A percentile compares a stretch with the other conserved stretches of the same genome.
These are phyloP conservation scores for Primulina tabacum DNA, from an alignment of 257 asterid species.

Conservation along the genomic window DNA sequence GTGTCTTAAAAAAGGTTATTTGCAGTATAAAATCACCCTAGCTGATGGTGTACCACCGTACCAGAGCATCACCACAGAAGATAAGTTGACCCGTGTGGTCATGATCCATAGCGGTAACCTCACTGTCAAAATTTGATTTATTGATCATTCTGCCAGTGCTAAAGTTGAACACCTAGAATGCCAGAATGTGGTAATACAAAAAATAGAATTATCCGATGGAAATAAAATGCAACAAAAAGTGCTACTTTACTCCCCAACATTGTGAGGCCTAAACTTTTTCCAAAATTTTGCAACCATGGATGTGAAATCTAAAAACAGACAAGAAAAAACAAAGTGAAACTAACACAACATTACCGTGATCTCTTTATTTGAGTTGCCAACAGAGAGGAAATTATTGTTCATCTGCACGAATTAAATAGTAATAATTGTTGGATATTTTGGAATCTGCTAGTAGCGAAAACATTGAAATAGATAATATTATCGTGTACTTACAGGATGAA, in stretches of 20 bases:
- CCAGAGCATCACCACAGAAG: slow-evolving; percentile 96
- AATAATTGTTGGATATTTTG: background rate
- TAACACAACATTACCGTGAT: slow-evolving; percentile 50
- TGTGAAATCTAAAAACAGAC: background rate
- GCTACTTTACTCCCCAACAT: slow-evolving; percentile 4
- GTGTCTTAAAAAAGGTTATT: slow-evolving; percentile 18
- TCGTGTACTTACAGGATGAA: slow-evolving; percentile 81
- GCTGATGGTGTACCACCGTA: slow-evolving; percentile 23
- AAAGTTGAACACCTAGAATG: slow-evolving; percentile 80
- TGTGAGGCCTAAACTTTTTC: background rate
- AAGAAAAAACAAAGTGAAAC: slow-evolving; percentile 19
- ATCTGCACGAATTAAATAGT: slow-evolving; percentile 48
- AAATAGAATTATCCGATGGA: background rate
- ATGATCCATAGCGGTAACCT: slow-evolving; percentile 97
- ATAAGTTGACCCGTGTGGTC: slow-evolving; percentile 96
- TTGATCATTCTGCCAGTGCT: slow-evolving; percentile 89
- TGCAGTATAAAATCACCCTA: slow-evolving; percentile 9
- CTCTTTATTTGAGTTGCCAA: slow-evolving; percentile 89
- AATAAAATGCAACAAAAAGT: background rate
- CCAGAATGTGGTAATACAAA: slow-evolving; percentile 13
- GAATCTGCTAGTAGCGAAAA: background rate
- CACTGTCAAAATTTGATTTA: slow-evolving; percentile 61
- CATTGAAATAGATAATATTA: slow-evolving; percentile 11
- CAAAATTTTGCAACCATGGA: background rate
- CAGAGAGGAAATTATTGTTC: slow-evolving; percentile 94